Conservation (phyloP, 2,329 filamentous ascomycete species). For the Clonostachys solani region DNA sequence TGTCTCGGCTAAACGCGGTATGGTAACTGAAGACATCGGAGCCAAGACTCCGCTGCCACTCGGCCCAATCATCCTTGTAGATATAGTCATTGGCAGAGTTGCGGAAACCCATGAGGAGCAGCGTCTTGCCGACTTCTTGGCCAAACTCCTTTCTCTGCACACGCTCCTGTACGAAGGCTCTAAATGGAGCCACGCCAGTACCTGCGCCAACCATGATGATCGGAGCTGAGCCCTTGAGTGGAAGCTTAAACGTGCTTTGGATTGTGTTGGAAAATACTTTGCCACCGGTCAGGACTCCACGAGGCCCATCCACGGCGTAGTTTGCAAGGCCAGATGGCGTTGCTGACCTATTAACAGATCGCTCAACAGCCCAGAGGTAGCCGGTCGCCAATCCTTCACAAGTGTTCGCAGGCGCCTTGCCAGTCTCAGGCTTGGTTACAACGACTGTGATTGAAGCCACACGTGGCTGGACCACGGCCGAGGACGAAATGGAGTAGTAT, state of each 20-base stretch:
- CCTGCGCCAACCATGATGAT: conserved; percentile 10
- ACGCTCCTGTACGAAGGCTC: conserved; percentile 8
- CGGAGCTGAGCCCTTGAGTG: conserved; percentile 60
- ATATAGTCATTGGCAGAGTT: not conserved
- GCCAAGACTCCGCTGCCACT: conserved; percentile 74
- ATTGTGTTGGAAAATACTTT: conserved; percentile 22
- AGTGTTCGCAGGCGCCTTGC: conserved; percentile 6
- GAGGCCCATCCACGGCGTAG: conserved; percentile 54
- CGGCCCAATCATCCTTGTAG: conserved; percentile 22
- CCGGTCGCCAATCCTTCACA: conserved; percentile 39
- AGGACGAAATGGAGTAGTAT: conserved; percentile 60
- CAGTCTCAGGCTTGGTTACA: conserved; percentile 8
- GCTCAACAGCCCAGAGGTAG: conserved; percentile 56
- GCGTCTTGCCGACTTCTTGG: conserved; percentile 4
- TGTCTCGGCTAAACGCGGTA: conserved; percentile 87
- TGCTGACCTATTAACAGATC: conserved; percentile 85
- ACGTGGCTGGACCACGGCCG: conserved; percentile 25
- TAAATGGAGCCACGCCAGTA: conserved; percentile 31
- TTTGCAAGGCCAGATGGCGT: conserved; percentile 34
- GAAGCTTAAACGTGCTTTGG: conserved; percentile 35
- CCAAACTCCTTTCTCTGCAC: conserved; percentile 3
- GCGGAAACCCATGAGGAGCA: conserved; percentile 12
- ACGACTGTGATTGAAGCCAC: conserved; percentile 12
- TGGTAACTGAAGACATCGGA: conserved; percentile 80
- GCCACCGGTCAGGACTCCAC: conserved; percentile 62